phyloP scores from a whole-genome alignment of 1,284 basidiomycete species.

The Apiotrichum veenhuisii region DNA sequence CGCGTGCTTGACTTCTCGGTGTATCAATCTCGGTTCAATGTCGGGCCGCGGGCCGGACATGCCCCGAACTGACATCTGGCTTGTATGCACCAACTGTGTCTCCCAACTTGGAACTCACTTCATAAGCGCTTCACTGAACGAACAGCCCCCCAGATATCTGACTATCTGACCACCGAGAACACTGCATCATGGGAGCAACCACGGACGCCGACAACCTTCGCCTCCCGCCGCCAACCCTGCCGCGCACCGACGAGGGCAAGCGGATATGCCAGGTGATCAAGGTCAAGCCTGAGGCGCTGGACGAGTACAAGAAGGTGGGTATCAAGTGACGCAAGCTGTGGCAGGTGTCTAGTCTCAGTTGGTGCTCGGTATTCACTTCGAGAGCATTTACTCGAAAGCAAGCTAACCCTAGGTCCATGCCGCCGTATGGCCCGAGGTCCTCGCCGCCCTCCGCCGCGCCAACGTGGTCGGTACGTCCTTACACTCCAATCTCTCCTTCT shows the following conservation, averaged over 20 bases:
- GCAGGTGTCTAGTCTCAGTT: too few relatives aligned
- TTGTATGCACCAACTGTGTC: too few relatives aligned
- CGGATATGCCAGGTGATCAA: constrained; percentile 72
- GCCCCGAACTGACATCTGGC: too few relatives aligned
- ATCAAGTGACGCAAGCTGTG: neutral
- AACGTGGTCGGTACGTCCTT: constrained; percentile 55
- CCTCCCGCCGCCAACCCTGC: constrained; percentile 32
- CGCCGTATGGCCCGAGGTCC: constrained; percentile 66
- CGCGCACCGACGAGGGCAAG: constrained; percentile 53
- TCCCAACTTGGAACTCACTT: too few relatives aligned
- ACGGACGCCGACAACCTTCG: constrained; percentile 3
- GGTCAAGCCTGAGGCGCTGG: constrained; percentile 61
- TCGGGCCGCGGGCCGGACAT: too few relatives aligned
- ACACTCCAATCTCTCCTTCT: neutral
- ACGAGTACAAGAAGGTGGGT: constrained; percentile 62
- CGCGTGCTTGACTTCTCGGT: too few relatives aligned
- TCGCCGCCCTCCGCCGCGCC: constrained; percentile 62
- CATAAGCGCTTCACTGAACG: too few relatives aligned
- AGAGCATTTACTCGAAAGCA: neutral
- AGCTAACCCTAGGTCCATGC: constrained; percentile 54
- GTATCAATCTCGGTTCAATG: too few relatives aligned
- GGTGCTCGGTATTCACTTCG: neutral
- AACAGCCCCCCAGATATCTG: too few relatives aligned
- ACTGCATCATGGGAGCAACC: neutral
- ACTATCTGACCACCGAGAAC: too few relatives aligned